phyloP scores from a whole-genome alignment of 2,329 filamentous ascomycete species.

The Neodidymelliopsis sp. region DNA sequence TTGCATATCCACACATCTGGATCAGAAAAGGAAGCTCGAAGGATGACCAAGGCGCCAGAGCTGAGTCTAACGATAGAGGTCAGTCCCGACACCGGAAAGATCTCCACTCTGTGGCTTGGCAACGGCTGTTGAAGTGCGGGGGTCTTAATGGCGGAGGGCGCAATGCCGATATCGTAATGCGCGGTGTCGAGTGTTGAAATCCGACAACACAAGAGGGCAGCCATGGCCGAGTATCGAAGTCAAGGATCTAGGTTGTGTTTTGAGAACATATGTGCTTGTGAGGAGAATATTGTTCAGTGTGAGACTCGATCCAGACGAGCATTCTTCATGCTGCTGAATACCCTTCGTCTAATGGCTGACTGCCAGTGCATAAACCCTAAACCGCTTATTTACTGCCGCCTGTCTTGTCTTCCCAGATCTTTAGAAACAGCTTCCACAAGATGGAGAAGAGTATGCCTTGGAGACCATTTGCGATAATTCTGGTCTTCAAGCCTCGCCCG shows the following conservation, averaged over 20 bases:
- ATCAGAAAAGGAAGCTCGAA: conserved; percentile 30
- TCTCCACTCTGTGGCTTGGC: conserved; percentile 5
- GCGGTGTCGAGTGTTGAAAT: background rate
- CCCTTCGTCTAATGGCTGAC: too few relatives aligned
- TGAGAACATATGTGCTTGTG: too few relatives aligned
- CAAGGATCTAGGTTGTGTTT: too few relatives aligned
- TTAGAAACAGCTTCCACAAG: conserved; percentile 40
- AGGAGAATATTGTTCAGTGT: too few relatives aligned
- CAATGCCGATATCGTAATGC: conserved; percentile 5
- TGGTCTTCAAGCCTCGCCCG: conserved; percentile 38
- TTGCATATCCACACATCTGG: conserved; percentile 16
- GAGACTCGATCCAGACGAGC: too few relatives aligned
- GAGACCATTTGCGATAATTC: conserved; percentile 41
- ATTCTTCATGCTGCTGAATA: too few relatives aligned
- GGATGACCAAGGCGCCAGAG: conserved; percentile 8
- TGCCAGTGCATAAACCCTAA: too few relatives aligned
- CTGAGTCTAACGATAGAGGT: conserved; percentile 2
- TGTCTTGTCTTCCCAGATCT: conserved; percentile 33
- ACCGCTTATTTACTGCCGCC: conserved; percentile 7
- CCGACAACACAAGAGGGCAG: background rate
- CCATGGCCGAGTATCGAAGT: too few relatives aligned
- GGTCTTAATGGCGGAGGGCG: too few relatives aligned
- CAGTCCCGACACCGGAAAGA: conserved; percentile 1
- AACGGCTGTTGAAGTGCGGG: conserved; percentile 13
- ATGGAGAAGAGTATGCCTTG: conserved; percentile 42